These are phyloP conservation scores for Wickerhamomyces strasburgensis DNA, from an alignment of 805 yeast genomes.

Conservation along the genomic window DNA sequence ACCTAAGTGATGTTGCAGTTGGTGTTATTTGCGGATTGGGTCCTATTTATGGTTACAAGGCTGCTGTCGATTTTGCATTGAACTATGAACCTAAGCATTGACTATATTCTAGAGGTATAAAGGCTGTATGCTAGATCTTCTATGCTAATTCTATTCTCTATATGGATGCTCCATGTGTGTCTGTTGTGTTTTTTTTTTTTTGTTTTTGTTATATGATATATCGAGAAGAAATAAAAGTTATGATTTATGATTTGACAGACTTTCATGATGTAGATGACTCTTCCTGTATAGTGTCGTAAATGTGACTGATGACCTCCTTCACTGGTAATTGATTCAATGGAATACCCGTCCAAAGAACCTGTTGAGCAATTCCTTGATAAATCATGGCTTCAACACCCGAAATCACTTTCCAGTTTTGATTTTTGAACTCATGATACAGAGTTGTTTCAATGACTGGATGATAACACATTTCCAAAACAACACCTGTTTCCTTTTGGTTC, in stretches of 20 bases:
- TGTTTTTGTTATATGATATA: neutral
- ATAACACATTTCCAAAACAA: conserved; percentile 25
- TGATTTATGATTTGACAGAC: neutral
- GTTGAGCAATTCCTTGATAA: conserved; percentile 25
- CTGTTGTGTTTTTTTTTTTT: neutral
- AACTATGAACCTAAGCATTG: conserved; percentile 12
- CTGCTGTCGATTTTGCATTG: conserved; percentile 26
- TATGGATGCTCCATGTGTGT: no score
- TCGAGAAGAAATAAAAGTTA: neutral
- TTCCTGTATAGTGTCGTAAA: conserved; percentile 11
- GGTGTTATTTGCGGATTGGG: conserved; percentile 34
- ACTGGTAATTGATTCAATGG: conserved; percentile 17
- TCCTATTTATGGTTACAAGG: conserved; percentile 25
- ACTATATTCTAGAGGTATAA: neutral
- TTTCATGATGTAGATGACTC: conserved; percentile 4
- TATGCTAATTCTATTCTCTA: no score
- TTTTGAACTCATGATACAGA: conserved; percentile 14
- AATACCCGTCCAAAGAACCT: conserved; percentile 23
- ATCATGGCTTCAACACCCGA: conserved; percentile 26
- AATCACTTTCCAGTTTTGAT: conserved; percentile 20
- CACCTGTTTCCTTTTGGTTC: conserved; percentile 10
- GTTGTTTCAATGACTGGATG: conserved; percentile 21
- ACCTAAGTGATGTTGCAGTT: conserved; percentile 43
- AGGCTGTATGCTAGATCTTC: neutral
- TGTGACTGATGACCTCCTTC: conserved; percentile 10